Evolutionary conservation across 2,329 filamentous ascomycete species (phyloP).

Genomic region (Colletotrichum karsti): DNA sequence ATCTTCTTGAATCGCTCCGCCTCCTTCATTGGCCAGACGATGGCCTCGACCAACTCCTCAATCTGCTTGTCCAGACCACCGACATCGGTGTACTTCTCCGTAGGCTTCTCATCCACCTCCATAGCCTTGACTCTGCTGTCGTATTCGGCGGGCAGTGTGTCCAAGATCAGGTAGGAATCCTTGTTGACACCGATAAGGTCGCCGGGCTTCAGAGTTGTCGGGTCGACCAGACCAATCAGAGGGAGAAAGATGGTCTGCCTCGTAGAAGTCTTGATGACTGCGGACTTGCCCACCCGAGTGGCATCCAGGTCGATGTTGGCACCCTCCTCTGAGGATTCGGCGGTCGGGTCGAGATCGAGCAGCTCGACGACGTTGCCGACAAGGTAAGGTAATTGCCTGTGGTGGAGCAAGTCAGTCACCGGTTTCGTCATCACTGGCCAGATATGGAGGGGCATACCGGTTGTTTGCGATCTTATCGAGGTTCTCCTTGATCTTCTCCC

Average conservation of each 20-base stretch:
- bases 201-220: constrained; percentile 91
- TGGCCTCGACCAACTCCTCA: constrained; percentile 96
- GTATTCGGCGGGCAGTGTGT: constrained; percentile 96
- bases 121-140: constrained; percentile 99
- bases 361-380: constrained; percentile 99
- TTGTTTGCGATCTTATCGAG: constrained; percentile 99
- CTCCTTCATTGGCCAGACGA: constrained; percentile 99
- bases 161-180: constrained; percentile 96
- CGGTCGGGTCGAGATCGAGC: constrained; percentile 93
- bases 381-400: constrained; percentile 96
- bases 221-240: constrained; percentile 95
- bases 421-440: not conserved
- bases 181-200: constrained; percentile 99
- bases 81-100: constrained; percentile 98
- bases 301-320: constrained; percentile 99
- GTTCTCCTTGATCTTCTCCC: constrained; percentile 99
- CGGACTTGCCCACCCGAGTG: constrained; percentile 95
- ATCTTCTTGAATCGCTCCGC: constrained; percentile 99
- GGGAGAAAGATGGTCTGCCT: constrained; percentile 98
- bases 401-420: constrained; percentile 28
- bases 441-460: constrained; percentile 67
- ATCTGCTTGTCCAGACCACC: constrained; percentile 99
- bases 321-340: constrained; percentile 95
- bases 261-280: constrained; percentile 99
- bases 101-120: constrained; percentile 99